These are phyloP conservation scores for Magnusiomyces suaveolens DNA, from an alignment of 1,139 yeast species.

Conservation along the genomic window DNA sequence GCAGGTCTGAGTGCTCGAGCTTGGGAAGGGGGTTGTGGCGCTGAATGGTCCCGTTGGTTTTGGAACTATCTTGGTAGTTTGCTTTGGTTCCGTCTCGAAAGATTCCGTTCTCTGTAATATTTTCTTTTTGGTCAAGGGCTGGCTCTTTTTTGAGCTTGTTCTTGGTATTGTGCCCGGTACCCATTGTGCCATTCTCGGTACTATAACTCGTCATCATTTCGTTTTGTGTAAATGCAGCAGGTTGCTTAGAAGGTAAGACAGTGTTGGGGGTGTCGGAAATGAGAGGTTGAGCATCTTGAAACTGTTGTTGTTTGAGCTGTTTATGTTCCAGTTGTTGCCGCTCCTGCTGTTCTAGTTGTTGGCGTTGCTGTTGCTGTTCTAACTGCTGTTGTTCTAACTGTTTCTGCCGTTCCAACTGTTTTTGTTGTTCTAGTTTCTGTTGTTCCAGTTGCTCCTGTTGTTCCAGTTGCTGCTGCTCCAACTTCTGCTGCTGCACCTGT, in stretches of 20 bases:
- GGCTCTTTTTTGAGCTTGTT: too few relatives aligned
- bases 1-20: conserved; percentile 4
- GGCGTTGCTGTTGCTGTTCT: not conserved
- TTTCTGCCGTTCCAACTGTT: not conserved
- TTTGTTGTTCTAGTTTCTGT: not conserved
- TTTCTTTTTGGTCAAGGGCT: too few relatives aligned
- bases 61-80: not conserved
- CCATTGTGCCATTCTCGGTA: too few relatives aligned
- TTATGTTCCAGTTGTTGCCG: not conserved
- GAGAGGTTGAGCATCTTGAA: not conserved
- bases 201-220: too few relatives aligned
- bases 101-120: too few relatives aligned
- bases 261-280: not conserved
- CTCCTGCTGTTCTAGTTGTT: not conserved
- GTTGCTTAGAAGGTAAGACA: too few relatives aligned
- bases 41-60: not conserved
- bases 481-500: not conserved
- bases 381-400: not conserved
- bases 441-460: not conserved
- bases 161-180: too few relatives aligned
- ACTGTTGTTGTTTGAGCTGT: not conserved
- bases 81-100: too few relatives aligned
- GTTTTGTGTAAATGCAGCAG: too few relatives aligned
- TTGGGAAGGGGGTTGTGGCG: too few relatives aligned
- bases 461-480: not conserved